Percentiles rank a stretch among this genome's conserved stretches.
Conservation (phyloP, 306 rosid species). For the Acacia crassicarpa region DNA sequence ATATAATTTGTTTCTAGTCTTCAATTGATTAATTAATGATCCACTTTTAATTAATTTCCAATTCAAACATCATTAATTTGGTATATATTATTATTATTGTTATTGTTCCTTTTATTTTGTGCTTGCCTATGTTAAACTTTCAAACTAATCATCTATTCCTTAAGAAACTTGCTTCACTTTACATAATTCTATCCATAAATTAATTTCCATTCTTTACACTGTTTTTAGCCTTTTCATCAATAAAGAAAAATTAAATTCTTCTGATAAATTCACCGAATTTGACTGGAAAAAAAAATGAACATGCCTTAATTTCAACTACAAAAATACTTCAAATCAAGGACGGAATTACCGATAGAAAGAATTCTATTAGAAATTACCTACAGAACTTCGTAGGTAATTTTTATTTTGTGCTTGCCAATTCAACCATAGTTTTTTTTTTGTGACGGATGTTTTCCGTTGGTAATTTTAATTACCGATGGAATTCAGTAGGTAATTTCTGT, state of each 20-base stretch:
- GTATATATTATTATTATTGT: not conserved
- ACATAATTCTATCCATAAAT: not conserved
- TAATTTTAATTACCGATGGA: too few relatives aligned
- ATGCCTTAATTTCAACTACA: too few relatives aligned
- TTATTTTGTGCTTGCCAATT: too few relatives aligned
- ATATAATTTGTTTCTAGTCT: not conserved
- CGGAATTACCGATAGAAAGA: too few relatives aligned
- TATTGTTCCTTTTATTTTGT: not conserved
- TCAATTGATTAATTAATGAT: not conserved
- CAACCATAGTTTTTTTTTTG: too few relatives aligned
- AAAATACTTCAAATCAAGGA: too few relatives aligned
- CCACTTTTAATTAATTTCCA: not conserved
- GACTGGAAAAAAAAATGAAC: too few relatives aligned
- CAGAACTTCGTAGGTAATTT: too few relatives aligned
- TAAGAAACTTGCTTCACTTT: not conserved
- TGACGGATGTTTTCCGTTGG: too few relatives aligned
- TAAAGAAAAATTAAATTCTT: not conserved
- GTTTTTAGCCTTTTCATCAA: not conserved
- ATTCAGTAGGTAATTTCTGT: too few relatives aligned
- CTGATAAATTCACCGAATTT: too few relatives aligned
- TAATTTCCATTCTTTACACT: not conserved
- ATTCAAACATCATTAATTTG: not conserved
- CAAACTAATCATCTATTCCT: not conserved
- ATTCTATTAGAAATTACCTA: too few relatives aligned
- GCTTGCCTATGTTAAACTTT: not conserved